Evolutionary conservation across 352 stramenopile genomes (phyloP), one percentile per base, ranked within the genome.

Genomic region (Phytophthora palmivora): DNA sequence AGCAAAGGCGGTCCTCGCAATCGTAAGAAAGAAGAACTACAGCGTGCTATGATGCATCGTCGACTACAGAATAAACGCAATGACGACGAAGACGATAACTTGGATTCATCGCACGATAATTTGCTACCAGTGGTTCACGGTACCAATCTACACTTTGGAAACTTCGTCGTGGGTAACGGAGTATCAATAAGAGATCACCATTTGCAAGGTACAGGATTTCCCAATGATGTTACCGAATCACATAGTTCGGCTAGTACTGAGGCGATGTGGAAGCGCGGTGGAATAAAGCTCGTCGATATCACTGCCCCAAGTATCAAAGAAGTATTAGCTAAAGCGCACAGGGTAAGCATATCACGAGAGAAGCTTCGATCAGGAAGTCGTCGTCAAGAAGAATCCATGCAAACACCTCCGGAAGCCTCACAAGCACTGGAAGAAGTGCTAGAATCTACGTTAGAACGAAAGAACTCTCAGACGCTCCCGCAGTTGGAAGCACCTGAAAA

Each of bases 261-360:
- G 18, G 66, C 64, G 0, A 81, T 91, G 43, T 91, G 82, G 82
- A 87, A 78, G 33, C 76, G 78, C 16, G 79, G 73, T 3, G 65
- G 53, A 2, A 42, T 58, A 1, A 64, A 44, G 22, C 28, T 34
- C 5, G 26, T 36, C 2, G 64, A 65, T n/a, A 18, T 19, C 5
- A 44, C 58, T 22, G 34, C 53, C 34, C 36, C 48, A 1, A 66
- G 53, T 55, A 71, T 72, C 15, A 75, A 75, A 21, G 61, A 75
- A 60, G 62, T 70, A 4, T 36, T 74, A 19, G 59, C 52, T 7
- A 46, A 66, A 7, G 48, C 65, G 30, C 59, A 65, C 30, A 32
- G 36, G 14, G 12, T 56, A 18, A 71, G 48, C 4, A 46, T 19
- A 12, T 38, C 66, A 7, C 67, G 34, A 36, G 48, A 64, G n/a